A percentile compares a stretch with the other conserved stretches of the same genome.
Evolutionary conservation across 495 filamentous ascomycete species (phyloP).

Genomic region (Hyphodiscus hymeniophilus): DNA sequence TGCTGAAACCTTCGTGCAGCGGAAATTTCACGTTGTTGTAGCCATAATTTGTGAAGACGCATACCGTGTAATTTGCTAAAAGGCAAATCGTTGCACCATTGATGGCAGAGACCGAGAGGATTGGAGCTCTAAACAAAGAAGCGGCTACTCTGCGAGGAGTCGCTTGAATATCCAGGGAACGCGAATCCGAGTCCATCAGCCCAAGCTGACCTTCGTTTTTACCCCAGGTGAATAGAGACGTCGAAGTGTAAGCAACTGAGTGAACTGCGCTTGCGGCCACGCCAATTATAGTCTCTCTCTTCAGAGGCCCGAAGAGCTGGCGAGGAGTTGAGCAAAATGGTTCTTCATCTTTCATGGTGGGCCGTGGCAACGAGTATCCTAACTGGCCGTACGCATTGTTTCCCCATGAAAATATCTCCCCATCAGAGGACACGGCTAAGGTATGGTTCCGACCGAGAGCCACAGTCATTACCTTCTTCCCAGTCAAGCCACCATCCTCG

Average conservation of each 20-base stretch:
- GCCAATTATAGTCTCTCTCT: slow-evolving; percentile 73
- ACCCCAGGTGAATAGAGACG: slow-evolving; percentile 85
- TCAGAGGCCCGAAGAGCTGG: slow-evolving; percentile 85
- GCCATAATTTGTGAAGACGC: slow-evolving; percentile 87
- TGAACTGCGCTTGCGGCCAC: slow-evolving; percentile 88
- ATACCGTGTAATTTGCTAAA: slow-evolving; percentile 80
- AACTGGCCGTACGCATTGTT: slow-evolving; percentile 82
- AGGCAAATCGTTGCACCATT: slow-evolving; percentile 83
- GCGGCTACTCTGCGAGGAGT: slow-evolving; percentile 82
- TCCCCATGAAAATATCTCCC: slow-evolving; percentile 89
- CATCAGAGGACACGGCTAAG: slow-evolving; percentile 69
- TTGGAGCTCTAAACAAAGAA: slow-evolving; percentile 70
- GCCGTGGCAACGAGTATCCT: slow-evolving; percentile 59
- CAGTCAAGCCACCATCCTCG: slow-evolving; percentile 59
- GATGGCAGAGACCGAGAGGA: slow-evolving; percentile 76
- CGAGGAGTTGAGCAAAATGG: slow-evolving; percentile 72
- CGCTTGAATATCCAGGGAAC: slow-evolving; percentile 73
- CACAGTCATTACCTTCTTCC: slow-evolving; percentile 60
- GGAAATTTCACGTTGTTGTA: slow-evolving; percentile 82
- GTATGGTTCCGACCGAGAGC: slow-evolving; percentile 89
- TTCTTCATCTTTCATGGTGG: slow-evolving; percentile 59
- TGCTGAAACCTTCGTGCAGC: slow-evolving; percentile 55
- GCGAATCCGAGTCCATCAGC: slow-evolving; percentile 87
- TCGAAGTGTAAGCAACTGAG: slow-evolving; percentile 76
- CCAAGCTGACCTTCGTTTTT: slow-evolving; percentile 95